phyloP scores from a whole-genome alignment of 148 eudicot species.

The Rhododendron kiyosumense region DNA sequence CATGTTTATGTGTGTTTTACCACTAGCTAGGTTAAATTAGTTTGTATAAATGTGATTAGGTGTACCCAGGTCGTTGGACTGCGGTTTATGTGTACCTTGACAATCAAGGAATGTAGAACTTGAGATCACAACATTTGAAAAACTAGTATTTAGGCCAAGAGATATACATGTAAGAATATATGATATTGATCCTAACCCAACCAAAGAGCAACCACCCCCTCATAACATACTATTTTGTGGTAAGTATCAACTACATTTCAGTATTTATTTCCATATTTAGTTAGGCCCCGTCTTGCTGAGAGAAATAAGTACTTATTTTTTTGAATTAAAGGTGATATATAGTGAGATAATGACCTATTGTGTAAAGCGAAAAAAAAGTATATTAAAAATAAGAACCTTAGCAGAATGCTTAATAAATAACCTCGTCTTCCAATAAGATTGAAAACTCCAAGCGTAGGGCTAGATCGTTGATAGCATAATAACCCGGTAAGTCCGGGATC shows the following conservation, averaged over 20 bases:
- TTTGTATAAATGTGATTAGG: not conserved
- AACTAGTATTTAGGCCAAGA: constrained; percentile 40
- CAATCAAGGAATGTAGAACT: constrained; percentile 45
- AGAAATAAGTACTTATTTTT: too few species aligned
- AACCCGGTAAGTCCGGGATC: too few species aligned
- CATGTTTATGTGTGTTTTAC: not conserved
- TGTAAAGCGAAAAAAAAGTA: too few species aligned
- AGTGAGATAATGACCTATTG: too few species aligned
- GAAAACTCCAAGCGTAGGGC: too few species aligned
- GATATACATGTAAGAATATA: constrained; percentile 29
- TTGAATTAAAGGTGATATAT: too few species aligned
- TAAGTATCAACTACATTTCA: constrained; percentile 7
- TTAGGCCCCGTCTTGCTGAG: too few species aligned
- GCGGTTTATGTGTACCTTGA: constrained; percentile 35
- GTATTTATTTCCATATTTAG: not conserved
- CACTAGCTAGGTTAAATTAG: not conserved
- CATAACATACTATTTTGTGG: constrained; percentile 34
- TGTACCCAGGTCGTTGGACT: constrained; percentile 34
- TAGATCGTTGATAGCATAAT: too few species aligned
- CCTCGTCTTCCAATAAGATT: too few species aligned
- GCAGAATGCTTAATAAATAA: too few species aligned
- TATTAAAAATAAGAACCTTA: too few species aligned
- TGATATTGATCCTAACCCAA: constrained; percentile 30
- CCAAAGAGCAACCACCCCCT: constrained; percentile 35
- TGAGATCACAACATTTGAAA: constrained; percentile 35